phyloP scores from a whole-genome alignment of 2,329 filamentous ascomycete species.

The Scortechinia acanthostroma region DNA sequence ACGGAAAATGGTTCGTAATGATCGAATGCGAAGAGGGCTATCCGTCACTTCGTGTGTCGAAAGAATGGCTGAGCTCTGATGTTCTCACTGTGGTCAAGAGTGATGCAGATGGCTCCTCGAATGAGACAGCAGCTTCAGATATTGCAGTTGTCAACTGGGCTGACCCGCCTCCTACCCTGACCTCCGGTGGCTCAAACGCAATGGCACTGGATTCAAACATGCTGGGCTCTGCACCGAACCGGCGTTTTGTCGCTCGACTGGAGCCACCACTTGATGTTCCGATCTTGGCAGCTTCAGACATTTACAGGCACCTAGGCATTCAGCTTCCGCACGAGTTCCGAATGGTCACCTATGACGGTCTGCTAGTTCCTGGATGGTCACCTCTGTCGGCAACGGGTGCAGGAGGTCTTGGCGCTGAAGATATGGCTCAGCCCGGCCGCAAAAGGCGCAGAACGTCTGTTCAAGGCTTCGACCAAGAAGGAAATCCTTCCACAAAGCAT shows the following conservation, averaged over 20 bases:
- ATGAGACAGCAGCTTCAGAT: neutral
- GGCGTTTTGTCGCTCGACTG: slow-evolving; percentile 30
- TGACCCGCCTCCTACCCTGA: neutral
- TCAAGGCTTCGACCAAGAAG: slow-evolving; percentile 16
- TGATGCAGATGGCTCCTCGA: neutral
- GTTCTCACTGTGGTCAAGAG: slow-evolving; percentile 17
- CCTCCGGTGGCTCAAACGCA: slow-evolving; percentile 15
- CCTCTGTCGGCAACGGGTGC: slow-evolving; percentile 10
- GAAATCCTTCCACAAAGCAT: slow-evolving; percentile 15
- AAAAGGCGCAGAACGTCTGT: slow-evolving; percentile 21
- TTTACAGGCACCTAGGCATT: slow-evolving; percentile 26
- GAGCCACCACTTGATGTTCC: slow-evolving; percentile 30
- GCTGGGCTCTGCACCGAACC: slow-evolving; percentile 23
- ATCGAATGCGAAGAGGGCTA: slow-evolving; percentile 33
- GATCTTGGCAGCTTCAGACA: slow-evolving; percentile 25
- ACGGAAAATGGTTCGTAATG: slow-evolving; percentile 21
- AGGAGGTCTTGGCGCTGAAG: slow-evolving; percentile 11
- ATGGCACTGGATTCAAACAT: slow-evolving; percentile 26
- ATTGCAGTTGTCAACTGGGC: neutral
- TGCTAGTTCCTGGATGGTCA: slow-evolving; percentile 22
- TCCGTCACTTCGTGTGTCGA: slow-evolving; percentile 29
- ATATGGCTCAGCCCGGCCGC: slow-evolving; percentile 14
- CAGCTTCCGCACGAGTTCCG: slow-evolving; percentile 27
- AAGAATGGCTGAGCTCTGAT: slow-evolving; percentile 27
- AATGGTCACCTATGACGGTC: slow-evolving; percentile 23